phyloP scores from a whole-genome alignment of 2,329 filamentous ascomycete genomes.

The Colletotrichum sp. region DNA sequence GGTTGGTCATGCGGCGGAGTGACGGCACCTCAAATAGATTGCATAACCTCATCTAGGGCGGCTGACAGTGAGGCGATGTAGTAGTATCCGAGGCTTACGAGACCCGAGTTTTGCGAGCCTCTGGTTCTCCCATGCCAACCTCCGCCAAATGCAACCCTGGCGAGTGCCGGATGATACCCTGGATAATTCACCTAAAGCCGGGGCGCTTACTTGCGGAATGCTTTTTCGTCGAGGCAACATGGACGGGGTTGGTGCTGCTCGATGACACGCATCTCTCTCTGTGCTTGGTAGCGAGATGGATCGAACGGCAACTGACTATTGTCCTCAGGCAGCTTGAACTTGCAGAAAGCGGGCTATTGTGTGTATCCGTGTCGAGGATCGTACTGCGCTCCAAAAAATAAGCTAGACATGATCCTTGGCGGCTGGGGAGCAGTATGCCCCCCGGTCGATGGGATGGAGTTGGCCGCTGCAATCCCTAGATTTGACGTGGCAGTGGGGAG shows the following conservation, averaged over 20 bases:
- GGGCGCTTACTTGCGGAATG: not conserved
- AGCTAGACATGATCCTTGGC: not conserved
- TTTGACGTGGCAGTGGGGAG: not conserved
- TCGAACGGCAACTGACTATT: not conserved
- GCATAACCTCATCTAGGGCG: not conserved
- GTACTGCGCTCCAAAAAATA: not conserved
- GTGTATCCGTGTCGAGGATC: not conserved
- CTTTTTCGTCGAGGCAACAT: not conserved
- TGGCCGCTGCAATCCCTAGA: not conserved
- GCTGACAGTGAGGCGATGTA: not conserved
- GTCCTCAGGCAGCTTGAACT: not conserved
- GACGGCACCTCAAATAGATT: constrained; percentile 3
- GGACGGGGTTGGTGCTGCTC: not conserved
- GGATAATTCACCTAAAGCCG: not conserved
- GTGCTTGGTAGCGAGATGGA: not conserved
- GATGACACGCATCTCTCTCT: not conserved
- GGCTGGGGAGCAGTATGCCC: not conserved
- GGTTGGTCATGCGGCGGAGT: not conserved
- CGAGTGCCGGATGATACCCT: not conserved
- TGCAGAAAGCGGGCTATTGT: not conserved
- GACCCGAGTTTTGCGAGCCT: constrained; percentile 1
- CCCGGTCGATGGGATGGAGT: not conserved
- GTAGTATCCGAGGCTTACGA: not conserved
- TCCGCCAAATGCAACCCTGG: not conserved
- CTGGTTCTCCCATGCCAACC: not conserved